Evolutionary conservation across 345 rosid species (phyloP), one percentile per base, ranked within the genome.

Genomic region (Zanthoxylum bungeanum): DNA sequence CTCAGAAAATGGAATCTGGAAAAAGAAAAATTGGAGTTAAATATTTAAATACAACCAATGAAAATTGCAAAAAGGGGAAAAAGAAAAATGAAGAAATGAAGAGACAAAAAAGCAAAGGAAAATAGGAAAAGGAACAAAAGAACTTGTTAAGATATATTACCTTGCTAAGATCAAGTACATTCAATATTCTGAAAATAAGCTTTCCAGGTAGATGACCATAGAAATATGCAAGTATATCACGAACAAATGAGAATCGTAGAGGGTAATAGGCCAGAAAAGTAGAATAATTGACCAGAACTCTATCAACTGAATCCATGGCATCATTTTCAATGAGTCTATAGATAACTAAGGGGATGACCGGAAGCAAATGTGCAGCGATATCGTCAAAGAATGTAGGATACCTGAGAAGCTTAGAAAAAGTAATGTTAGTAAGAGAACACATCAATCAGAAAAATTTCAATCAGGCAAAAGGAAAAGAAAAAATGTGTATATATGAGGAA

Each of bases 371-470:
- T 17, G 91, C 98, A 42, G 89, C 96, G 59, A 90, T 85, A 77
- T 92, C 99, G 84, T 95, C 99, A 61, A 95, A 92, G 85, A 95
- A 92, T 57, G 93, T 88, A 42, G 99, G 99, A 75, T 89, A 85
- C 89, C 99, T 95, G 90, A 71, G 70, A 52, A 71, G 61, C 60
- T 30, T 63, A 77, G 37, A 49, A 56, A 66, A 53, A 72, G 36
- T 46, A 37, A 57, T 10, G 71, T 71, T 55, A 80, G 58, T 40
- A 24, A 68, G 31, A 62, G 60, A 65, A 12, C 50, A 39, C 63
- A 47, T 25, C 12, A 5, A 31, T 27, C 50, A 69, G 57, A 31
- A 11, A 31, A 56, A 44, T 9, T 56, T 55, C 44, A 66, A 2
- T 22, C 21, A n/a, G 27, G 24, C n/a, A 39, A 17, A 11, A 14